Conservation (phyloP, 768 basidiomycete genomes). For the Thelephora ganbajun region DNA sequence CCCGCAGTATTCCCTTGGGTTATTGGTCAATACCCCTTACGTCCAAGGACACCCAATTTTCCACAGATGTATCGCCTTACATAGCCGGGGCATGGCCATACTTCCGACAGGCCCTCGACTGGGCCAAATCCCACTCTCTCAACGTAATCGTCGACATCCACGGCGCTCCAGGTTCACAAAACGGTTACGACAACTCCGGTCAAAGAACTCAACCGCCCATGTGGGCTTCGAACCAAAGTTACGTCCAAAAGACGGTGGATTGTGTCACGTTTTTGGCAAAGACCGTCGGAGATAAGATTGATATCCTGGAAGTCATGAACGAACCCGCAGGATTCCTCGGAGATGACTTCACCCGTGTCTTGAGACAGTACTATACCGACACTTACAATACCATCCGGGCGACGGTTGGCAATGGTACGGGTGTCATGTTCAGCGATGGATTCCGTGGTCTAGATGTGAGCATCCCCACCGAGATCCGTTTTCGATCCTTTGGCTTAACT, state of each 20-base stretch:
- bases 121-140: slow-evolving; percentile 47
- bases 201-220: slow-evolving; percentile 38
- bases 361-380: slow-evolving; percentile 43
- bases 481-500: background rate
- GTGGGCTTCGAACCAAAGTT: slow-evolving; percentile 34
- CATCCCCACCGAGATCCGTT: too few relatives aligned
- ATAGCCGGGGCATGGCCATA: slow-evolving; percentile 55
- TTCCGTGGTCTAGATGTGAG: slow-evolving; percentile 45
- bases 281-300: slow-evolving; percentile 40
- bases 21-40: slow-evolving; percentile 71
- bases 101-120: slow-evolving; percentile 45
- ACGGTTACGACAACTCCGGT: slow-evolving; percentile 67
- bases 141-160: slow-evolving; percentile 70
- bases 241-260: slow-evolving; percentile 43
- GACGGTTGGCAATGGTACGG: slow-evolving; percentile 29
- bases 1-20: slow-evolving; percentile 48
- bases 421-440: slow-evolving; percentile 63
- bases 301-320: slow-evolving; percentile 57
- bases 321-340: slow-evolving; percentile 47
- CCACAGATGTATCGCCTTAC: slow-evolving; percentile 36
- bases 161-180: slow-evolving; percentile 48
- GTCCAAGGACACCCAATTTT: slow-evolving; percentile 31
- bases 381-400: slow-evolving; percentile 46
- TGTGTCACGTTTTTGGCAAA: slow-evolving; percentile 39
- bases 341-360: slow-evolving; percentile 24